phyloP scores from a whole-genome alignment of 495 filamentous ascomycete species.

The Xylaria telfairii region DNA sequence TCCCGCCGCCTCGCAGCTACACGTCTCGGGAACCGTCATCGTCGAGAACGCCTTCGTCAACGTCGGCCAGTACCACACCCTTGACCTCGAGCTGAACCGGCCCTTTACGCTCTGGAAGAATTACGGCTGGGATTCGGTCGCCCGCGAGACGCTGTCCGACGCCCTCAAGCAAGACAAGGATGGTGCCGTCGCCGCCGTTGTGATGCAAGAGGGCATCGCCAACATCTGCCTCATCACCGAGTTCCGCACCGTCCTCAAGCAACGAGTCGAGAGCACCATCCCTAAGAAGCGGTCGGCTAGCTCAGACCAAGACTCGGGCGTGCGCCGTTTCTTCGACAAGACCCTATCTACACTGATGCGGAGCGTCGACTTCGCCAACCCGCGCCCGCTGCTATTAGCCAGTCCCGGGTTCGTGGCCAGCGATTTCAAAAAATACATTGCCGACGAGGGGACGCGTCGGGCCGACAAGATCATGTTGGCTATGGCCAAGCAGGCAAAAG shows the following conservation, averaged over 20 bases:
- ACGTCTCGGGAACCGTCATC: conserved; percentile 81
- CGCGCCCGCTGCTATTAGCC: conserved; percentile 80
- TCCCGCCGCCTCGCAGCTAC: conserved; percentile 78
- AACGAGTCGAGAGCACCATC: conserved; percentile 82
- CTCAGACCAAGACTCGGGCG: conserved; percentile 74
- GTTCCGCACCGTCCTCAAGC: conserved; percentile 84
- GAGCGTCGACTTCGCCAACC: conserved; percentile 74
- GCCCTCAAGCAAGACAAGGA: conserved; percentile 76
- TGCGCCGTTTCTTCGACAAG: conserved; percentile 81
- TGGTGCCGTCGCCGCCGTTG: conserved; percentile 82
- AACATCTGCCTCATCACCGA: conserved; percentile 95
- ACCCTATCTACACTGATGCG: conserved; percentile 76
- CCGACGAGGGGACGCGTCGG: conserved; percentile 70
- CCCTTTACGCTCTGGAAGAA: conserved; percentile 86
- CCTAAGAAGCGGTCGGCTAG: conserved; percentile 74
- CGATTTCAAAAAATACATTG: conserved; percentile 81
- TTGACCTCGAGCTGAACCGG: conserved; percentile 75
- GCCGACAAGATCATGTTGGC: conserved; percentile 65
- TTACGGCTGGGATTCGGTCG: conserved; percentile 91
- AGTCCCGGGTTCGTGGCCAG: conserved; percentile 87
- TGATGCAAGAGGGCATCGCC: conserved; percentile 93
- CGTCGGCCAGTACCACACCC: conserved; percentile 85
- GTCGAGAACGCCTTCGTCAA: conserved; percentile 85
- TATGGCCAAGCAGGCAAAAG: conserved; percentile 67
- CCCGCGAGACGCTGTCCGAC: conserved; percentile 77